Conservation (phyloP, 78 protist genomes). For the Dictyostelium intermedium region DNA sequence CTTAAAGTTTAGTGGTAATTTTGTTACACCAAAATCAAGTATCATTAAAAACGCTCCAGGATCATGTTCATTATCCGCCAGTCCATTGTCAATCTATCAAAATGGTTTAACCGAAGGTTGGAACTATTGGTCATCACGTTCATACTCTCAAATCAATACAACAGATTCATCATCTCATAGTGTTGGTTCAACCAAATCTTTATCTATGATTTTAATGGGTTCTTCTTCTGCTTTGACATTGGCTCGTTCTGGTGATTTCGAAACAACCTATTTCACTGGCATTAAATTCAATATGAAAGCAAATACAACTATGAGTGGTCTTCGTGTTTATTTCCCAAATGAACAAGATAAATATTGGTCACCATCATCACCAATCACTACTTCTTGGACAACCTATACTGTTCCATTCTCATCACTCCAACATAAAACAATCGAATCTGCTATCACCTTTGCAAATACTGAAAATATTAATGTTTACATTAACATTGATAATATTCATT, state of each 20-base stretch:
- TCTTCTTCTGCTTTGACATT: constrained; percentile 5
- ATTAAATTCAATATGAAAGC: constrained; percentile 30
- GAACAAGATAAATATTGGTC: constrained; percentile 3
- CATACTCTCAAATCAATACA: neutral
- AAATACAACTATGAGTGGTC: neutral
- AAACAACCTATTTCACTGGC: constrained; percentile 32
- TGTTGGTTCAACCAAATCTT: neutral
- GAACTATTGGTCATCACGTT: constrained; percentile 19
- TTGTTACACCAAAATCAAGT: neutral
- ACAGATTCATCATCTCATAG: neutral
- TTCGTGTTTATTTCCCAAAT: constrained; percentile 21
- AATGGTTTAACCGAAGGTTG: constrained; percentile 49
- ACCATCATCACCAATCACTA: constrained; percentile 5
- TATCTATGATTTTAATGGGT: constrained; percentile 9
- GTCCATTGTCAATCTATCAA: constrained; percentile 23
- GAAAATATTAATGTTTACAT: neutral
- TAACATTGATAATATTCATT: constrained; percentile 11
- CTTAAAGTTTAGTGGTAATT: neutral
- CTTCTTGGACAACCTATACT: constrained; percentile 11
- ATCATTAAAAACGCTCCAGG: neutral
- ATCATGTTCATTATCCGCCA: constrained; percentile 3
- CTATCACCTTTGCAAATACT: constrained; percentile 28
- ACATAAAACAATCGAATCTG: constrained; percentile 11
- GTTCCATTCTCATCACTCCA: neutral
- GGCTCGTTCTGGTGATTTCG: constrained; percentile 25